Evolutionary conservation across 768 basidiomycete genomes (phyloP).

Genomic region (Amanita rubescens): DNA sequence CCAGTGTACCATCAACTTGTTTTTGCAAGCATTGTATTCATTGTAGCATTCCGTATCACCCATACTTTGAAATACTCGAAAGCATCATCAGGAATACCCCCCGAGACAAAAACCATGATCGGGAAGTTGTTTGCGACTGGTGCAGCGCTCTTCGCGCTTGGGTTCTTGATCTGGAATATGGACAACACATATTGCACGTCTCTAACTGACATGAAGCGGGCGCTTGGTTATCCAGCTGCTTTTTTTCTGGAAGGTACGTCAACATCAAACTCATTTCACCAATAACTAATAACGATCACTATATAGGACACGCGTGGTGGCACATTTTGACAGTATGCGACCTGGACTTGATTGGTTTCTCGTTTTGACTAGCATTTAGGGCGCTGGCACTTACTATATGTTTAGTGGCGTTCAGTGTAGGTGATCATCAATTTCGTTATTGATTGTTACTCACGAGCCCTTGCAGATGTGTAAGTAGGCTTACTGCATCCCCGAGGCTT

Average conservation of each 20-base stretch:
- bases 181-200: constrained; percentile 69
- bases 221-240: constrained; percentile 56
- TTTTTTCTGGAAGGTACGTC: constrained; percentile 55
- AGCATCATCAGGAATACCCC: constrained; percentile 31
- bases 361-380: constrained; percentile 20
- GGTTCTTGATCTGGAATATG: constrained; percentile 73
- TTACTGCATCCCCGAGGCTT: constrained; percentile 10
- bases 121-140: constrained; percentile 45
- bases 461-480: constrained; percentile 34
- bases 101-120: constrained; percentile 33
- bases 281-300: neutral
- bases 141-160: constrained; percentile 47
- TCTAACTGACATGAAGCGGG: constrained; percentile 48
- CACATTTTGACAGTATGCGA: constrained; percentile 53
- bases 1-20: constrained; percentile 76
- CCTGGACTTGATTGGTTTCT: neutral
- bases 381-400: constrained; percentile 44
- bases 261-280: neutral
- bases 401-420: constrained; percentile 46
- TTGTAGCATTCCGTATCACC: constrained; percentile 36
- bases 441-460: constrained; percentile 5
- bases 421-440: constrained; percentile 10
- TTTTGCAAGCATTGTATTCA: constrained; percentile 54
- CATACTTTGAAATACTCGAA: constrained; percentile 45
- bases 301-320: constrained; percentile 66